These are phyloP conservation scores for Combretum micranthum DNA, from an alignment of 345 rosid species.

Conservation along the genomic window DNA sequence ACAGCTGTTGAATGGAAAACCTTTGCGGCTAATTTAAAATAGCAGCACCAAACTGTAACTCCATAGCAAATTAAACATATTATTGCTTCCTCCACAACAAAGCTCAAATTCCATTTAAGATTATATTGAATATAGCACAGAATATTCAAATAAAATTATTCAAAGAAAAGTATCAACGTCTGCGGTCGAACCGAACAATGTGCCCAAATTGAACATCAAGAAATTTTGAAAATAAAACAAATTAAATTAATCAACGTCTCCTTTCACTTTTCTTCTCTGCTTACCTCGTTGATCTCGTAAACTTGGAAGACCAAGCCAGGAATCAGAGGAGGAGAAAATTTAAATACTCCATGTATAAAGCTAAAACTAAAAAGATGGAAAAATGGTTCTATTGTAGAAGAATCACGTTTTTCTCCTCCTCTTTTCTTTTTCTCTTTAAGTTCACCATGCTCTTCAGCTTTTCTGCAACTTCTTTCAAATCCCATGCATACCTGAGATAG, in stretches of 20 bases:
- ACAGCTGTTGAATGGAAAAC: no score
- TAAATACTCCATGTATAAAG: background rate
- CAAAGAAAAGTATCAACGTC: no score
- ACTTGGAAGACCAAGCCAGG: constrained; percentile 30
- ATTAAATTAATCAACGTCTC: background rate
- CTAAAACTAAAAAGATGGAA: background rate
- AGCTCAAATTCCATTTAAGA: no score
- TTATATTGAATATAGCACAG: no score
- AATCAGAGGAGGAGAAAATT: background rate
- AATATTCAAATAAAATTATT: no score
- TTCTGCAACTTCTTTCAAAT: constrained; percentile 42
- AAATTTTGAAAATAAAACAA: background rate
- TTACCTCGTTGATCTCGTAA: constrained; percentile 67
- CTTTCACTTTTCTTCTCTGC: constrained; percentile 41
- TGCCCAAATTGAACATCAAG: no score
- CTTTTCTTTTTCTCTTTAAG: constrained; percentile 60
- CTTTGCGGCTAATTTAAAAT: no score
- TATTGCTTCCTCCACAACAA: no score
- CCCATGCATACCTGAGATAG: constrained; percentile 43
- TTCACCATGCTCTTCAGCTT: constrained; percentile 42
- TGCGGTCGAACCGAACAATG: no score
- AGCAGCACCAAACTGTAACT: no score
- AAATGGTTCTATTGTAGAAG: background rate
- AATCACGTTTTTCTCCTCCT: constrained; percentile 69
- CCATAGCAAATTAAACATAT: no score